These are phyloP conservation scores for Hypoxylon cercidicola DNA, from an alignment of 495 filamentous ascomycete species.

Conservation along the genomic window DNA sequence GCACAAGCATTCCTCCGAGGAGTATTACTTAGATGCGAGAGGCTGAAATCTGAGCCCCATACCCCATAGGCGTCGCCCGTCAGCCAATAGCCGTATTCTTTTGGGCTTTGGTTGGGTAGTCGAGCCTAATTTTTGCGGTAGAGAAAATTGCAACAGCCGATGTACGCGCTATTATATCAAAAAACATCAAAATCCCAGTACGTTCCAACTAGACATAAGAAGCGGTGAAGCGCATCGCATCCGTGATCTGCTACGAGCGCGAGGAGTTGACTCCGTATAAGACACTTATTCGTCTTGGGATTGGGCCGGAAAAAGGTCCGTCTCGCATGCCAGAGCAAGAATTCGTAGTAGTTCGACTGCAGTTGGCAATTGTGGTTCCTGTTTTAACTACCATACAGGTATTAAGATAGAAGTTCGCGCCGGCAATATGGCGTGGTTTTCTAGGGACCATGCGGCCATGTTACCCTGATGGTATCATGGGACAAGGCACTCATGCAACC, in stretches of 20 bases:
- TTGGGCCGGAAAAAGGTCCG: background rate
- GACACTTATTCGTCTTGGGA: background rate
- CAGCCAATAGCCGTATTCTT: background rate
- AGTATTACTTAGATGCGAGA: too few species aligned
- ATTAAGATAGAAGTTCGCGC: slow-evolving; percentile 2
- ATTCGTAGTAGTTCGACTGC: background rate
- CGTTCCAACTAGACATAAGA: background rate
- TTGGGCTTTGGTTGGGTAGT: background rate
- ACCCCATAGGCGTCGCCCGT: too few species aligned
- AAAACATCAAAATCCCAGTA: background rate
- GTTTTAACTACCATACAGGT: background rate
- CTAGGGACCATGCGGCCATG: slow-evolving; percentile 15
- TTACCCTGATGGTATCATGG: slow-evolving; percentile 11
- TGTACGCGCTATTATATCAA: slow-evolving; percentile 1
- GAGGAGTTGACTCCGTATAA: background rate
- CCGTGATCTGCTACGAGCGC: background rate
- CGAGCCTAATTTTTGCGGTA: background rate
- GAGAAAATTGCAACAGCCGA: slow-evolving; percentile 4
- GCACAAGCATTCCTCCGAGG: too few species aligned
- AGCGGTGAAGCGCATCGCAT: slow-evolving; percentile 1
- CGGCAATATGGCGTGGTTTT: slow-evolving; percentile 16
- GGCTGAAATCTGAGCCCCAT: too few species aligned
- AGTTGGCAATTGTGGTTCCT: background rate
- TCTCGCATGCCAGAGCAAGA: background rate
- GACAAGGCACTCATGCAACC: slow-evolving; percentile 17